These are phyloP conservation scores for Lizonia empirigonia DNA, from an alignment of 2,329 filamentous ascomycete species.

Conservation along the genomic window DNA sequence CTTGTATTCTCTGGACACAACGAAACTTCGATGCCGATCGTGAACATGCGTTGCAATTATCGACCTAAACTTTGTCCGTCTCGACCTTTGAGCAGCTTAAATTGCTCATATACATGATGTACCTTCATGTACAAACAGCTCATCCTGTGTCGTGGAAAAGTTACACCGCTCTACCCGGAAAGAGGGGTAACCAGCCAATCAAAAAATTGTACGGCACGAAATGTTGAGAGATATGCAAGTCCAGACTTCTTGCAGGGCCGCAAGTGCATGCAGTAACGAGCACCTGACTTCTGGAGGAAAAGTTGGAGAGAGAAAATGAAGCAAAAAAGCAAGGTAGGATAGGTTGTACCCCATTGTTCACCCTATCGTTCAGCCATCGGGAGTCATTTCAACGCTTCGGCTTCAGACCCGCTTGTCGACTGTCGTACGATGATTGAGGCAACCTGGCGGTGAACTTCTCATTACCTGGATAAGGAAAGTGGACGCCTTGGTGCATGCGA, in stretches of 20 bases:
- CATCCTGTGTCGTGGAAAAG: slow-evolving; percentile 34
- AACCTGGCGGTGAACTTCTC: slow-evolving; percentile 4
- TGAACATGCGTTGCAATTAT: neutral
- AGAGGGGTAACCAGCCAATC: slow-evolving; percentile 35
- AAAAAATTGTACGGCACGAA: slow-evolving; percentile 30
- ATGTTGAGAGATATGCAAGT: slow-evolving; percentile 36
- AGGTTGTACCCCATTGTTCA: slow-evolving; percentile 3
- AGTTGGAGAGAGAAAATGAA: slow-evolving; percentile 15
- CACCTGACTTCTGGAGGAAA: slow-evolving; percentile 39
- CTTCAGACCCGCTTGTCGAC: slow-evolving; percentile 1
- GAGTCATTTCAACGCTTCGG: neutral
- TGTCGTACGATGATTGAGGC: slow-evolving; percentile 7
- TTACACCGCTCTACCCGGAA: slow-evolving; percentile 36
- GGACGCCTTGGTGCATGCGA: slow-evolving; percentile 8
- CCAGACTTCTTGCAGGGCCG: slow-evolving; percentile 23
- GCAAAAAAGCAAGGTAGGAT: slow-evolving; percentile 22
- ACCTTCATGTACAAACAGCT: slow-evolving; percentile 35
- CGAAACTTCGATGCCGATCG: neutral
- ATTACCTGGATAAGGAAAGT: neutral
- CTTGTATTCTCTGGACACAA: neutral
- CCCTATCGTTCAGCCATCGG: slow-evolving; percentile 11
- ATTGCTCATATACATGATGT: slow-evolving; percentile 16
- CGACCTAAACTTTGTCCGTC: neutral
- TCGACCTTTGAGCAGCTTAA: slow-evolving; percentile 4
- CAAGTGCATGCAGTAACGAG: slow-evolving; percentile 35